Percentiles rank a stretch among this genome's conserved stretches.
phyloP scores from a whole-genome alignment of 352 stramenopile genomes.

The Globisporangium paroecandrum region DNA sequence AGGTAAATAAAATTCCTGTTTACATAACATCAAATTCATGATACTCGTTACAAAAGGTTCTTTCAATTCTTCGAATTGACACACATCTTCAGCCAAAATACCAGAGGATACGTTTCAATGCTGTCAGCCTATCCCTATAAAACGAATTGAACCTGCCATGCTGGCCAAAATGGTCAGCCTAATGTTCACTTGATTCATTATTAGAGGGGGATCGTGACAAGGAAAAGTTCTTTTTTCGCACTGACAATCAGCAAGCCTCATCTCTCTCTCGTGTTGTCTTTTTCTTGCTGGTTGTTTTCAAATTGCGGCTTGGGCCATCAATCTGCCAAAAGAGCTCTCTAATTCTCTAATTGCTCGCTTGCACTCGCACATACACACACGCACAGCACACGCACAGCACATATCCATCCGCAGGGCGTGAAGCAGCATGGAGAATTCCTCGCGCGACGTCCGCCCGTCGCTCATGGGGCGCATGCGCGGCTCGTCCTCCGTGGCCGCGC shows the following conservation, averaged over 20 bases:
- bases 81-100: too few relatives aligned
- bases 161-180: too few relatives aligned
- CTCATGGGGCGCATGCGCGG: slow-evolving; percentile 35
- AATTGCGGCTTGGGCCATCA: not conserved
- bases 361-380: not conserved
- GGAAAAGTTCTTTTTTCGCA: too few relatives aligned
- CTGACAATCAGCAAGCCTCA: not conserved
- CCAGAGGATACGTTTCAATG: too few relatives aligned
- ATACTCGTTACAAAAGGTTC: too few relatives aligned
- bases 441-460: slow-evolving; percentile 28
- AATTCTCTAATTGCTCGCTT: not conserved
- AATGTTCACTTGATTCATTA: too few relatives aligned
- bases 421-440: slow-evolving; percentile 28
- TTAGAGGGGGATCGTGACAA: too few relatives aligned
- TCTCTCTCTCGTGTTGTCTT: not conserved
- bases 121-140: too few relatives aligned
- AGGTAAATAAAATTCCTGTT: too few relatives aligned
- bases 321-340: slow-evolving; percentile 1
- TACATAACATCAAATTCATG: too few relatives aligned
- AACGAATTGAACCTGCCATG: too few relatives aligned
- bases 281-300: not conserved
- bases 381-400: not conserved
- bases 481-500: slow-evolving; percentile 13
- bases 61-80: too few relatives aligned
- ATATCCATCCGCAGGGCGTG: not conserved